phyloP scores from a whole-genome alignment of 129 eudicot species.

The Arctium lappa region DNA sequence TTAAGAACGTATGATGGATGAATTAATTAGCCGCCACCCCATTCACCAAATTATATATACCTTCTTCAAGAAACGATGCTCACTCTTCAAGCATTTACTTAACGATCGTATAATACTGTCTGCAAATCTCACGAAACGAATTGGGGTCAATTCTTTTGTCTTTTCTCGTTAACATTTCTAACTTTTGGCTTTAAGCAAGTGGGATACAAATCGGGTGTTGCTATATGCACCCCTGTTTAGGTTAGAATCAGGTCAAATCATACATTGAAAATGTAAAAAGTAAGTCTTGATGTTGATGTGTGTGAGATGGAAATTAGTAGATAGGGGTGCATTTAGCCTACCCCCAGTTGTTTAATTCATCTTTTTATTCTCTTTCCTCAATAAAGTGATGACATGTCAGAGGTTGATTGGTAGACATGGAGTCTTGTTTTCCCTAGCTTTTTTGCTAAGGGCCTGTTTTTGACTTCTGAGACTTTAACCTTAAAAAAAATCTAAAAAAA shows the following conservation, averaged over 20 bases:
- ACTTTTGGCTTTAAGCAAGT: neutral
- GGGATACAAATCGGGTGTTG: neutral
- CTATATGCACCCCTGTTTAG: too few relatives aligned
- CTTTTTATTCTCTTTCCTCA: too few relatives aligned
- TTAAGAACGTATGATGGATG: neutral
- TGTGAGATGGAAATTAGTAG: too few relatives aligned
- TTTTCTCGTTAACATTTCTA: neutral
- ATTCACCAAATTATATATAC: constrained; percentile 25
- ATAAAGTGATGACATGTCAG: too few relatives aligned
- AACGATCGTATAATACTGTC: constrained; percentile 61
- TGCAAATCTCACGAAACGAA: constrained; percentile 27
- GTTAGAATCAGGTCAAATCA: too few relatives aligned
- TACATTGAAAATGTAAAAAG: too few relatives aligned
- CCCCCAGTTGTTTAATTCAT: too few relatives aligned
- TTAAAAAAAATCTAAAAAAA: neutral
- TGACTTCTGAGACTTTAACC: too few relatives aligned
- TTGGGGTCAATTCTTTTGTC: neutral
- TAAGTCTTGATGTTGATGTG: too few relatives aligned
- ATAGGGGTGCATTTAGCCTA: too few relatives aligned
- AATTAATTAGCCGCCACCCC: neutral
- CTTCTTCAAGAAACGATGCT: constrained; percentile 92
- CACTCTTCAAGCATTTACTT: constrained; percentile 71
- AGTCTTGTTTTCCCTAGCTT: neutral
- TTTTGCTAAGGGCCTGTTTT: neutral
- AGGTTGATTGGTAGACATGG: too few relatives aligned